Conservation (phyloP, 768 basidiomycete species). For the Xerocomellus dryophilus region DNA sequence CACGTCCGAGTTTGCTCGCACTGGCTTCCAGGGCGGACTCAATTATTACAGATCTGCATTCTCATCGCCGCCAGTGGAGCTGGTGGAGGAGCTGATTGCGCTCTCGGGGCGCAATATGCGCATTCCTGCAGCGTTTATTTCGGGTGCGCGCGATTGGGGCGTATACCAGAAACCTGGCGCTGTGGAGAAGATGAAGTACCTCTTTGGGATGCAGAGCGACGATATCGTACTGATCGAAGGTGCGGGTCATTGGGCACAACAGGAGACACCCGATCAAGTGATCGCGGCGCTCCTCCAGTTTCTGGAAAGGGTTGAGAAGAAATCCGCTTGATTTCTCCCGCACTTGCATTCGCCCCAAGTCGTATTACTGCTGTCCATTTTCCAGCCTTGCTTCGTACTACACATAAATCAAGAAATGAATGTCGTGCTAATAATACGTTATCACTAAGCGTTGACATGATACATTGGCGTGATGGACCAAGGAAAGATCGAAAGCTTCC, state of each 20-base stretch:
- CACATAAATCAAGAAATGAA: conserved; percentile 5
- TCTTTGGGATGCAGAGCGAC: conserved; percentile 37
- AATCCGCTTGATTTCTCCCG: background rate
- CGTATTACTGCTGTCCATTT: background rate
- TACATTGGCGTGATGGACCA: conserved; percentile 26
- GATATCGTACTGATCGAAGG: conserved; percentile 51
- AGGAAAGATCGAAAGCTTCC: conserved; percentile 4
- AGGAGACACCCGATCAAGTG: conserved; percentile 48
- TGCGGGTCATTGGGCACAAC: conserved; percentile 66
- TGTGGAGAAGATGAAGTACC: conserved; percentile 40
- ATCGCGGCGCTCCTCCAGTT: conserved; percentile 42
- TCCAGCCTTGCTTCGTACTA: conserved; percentile 9
- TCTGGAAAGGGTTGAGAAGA: conserved; percentile 26
- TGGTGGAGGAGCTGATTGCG: conserved; percentile 40
- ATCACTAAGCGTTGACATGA: conserved; percentile 18
- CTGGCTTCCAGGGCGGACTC: conserved; percentile 64
- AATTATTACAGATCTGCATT: conserved; percentile 49
- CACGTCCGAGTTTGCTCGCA: conserved; percentile 45
- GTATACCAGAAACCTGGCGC: conserved; percentile 53
- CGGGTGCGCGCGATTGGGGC: conserved; percentile 59
- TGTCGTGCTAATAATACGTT: conserved; percentile 17
- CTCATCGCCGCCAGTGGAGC: conserved; percentile 31
- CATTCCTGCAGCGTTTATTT: conserved; percentile 56
- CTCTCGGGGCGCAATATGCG: conserved; percentile 46
- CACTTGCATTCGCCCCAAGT: background rate